phyloP scores from a whole-genome alignment of 139 green algal species.

The Diplosphaera chodatii region DNA sequence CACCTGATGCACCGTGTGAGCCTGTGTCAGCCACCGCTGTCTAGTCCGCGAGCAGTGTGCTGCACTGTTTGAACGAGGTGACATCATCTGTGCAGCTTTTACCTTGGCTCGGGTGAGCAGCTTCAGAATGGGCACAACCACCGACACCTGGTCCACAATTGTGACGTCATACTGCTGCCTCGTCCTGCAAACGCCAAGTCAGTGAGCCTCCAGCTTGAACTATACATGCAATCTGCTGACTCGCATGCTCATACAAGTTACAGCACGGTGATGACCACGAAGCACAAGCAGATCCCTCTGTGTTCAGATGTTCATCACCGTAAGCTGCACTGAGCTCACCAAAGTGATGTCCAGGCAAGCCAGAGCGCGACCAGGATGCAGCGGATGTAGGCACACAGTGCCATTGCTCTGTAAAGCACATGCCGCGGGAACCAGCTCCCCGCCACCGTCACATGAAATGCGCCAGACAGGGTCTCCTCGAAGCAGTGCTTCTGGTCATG shows the following conservation, averaged over 20 bases:
- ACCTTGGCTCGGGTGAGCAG: conserved; percentile 37
- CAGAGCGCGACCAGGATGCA: conserved; percentile 63
- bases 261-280: too few relatives aligned
- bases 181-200: conserved; percentile 11
- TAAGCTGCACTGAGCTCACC: too few relatives aligned
- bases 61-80: too few relatives aligned
- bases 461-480: conserved; percentile 73
- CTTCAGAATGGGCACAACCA: conserved; percentile 67
- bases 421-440: conserved; percentile 84
- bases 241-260: too few relatives aligned
- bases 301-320: too few relatives aligned
- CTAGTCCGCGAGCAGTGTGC: too few relatives aligned
- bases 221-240: too few relatives aligned
- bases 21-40: too few relatives aligned
- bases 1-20: too few relatives aligned
- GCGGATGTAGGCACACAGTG: conserved; percentile 83
- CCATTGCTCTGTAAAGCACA: conserved; percentile 53
- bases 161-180: conserved; percentile 64
- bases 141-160: conserved; percentile 82
- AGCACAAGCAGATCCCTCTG: too few relatives aligned
- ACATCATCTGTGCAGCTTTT: too few relatives aligned
- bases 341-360: conserved; percentile 47
- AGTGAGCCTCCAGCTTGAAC: too few relatives aligned
- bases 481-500: conserved; percentile 85
- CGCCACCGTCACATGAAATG: conserved; percentile 64